phyloP scores from a whole-genome alignment of 495 filamentous ascomycete species.

The Evansstolkia leycettana region DNA sequence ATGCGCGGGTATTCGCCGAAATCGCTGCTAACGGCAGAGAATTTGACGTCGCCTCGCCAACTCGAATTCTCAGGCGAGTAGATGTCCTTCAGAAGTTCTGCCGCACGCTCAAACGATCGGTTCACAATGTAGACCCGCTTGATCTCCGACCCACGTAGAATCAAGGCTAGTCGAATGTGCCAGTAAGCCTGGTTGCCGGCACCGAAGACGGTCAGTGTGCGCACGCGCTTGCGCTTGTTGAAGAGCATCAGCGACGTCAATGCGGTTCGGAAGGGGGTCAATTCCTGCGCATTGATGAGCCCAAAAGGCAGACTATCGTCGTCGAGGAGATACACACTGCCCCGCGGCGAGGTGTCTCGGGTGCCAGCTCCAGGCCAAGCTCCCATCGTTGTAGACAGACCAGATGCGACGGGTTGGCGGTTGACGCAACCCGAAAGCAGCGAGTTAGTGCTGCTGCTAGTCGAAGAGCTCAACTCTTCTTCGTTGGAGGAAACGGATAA shows the following conservation, averaged over 20 bases:
- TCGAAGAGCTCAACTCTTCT: constrained; percentile 14
- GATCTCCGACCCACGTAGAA: constrained; percentile 59
- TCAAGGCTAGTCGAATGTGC: constrained; percentile 75
- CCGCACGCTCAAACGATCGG: constrained; percentile 51
- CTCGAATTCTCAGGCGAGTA: constrained; percentile 36
- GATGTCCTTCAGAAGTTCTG: constrained; percentile 42
- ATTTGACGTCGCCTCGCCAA: constrained; percentile 49
- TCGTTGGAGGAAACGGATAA: constrained; percentile 26
- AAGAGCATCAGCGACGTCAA: constrained; percentile 68
- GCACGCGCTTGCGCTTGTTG: constrained; percentile 52
- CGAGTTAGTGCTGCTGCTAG: constrained; percentile 16
- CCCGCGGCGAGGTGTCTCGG: constrained; percentile 55
- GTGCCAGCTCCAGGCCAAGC: constrained; percentile 28
- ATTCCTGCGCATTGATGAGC: constrained; percentile 69
- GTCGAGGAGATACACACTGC: constrained; percentile 65
- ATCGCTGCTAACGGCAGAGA: constrained; percentile 55
- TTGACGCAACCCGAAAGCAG: constrained; percentile 24
- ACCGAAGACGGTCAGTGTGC: constrained; percentile 76
- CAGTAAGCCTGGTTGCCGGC: constrained; percentile 85
- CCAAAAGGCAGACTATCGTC: constrained; percentile 57
- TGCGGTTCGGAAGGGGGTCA: constrained; percentile 91
- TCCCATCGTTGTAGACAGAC: constrained; percentile 20
- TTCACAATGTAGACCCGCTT: constrained; percentile 71
- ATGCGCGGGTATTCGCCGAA: constrained; percentile 61
- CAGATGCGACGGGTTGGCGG: constrained; percentile 17